phyloP scores from a whole-genome alignment of 73 alveolate species.

The Paramecium sonneborni region DNA sequence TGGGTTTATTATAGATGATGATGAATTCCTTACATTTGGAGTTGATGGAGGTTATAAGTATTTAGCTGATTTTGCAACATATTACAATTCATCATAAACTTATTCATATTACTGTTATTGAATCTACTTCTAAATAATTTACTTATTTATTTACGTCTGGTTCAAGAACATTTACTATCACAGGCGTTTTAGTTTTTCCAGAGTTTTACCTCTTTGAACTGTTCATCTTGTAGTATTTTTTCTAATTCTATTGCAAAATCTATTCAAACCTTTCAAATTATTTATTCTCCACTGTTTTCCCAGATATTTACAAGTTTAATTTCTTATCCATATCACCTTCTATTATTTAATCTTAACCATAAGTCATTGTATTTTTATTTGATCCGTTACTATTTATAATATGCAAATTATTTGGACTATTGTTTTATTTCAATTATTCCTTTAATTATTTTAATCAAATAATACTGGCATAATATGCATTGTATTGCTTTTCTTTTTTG shows the following conservation, averaged over 20 bases:
- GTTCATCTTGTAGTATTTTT: neutral
- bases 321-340: neutral
- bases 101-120: neutral
- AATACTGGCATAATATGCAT: constrained; percentile 31
- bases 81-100: neutral
- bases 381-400: neutral
- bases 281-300: neutral
- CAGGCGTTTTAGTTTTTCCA: neutral
- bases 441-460: neutral
- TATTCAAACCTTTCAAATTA: constrained; percentile 37
- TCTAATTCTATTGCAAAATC: constrained; percentile 13
- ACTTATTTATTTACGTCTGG: neutral
- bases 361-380: neutral
- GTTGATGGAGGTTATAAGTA: constrained; percentile 5
- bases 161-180: neutral
- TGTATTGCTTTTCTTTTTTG: constrained; percentile 15
- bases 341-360: neutral
- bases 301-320: neutral
- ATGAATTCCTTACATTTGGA: neutral
- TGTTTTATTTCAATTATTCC: neutral
- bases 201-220: neutral
- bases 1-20: neutral
- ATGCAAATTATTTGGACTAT: neutral
- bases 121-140: neutral
- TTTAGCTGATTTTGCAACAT: neutral